Base-by-base conservation (phyloP, 1,284 basidiomycete species). In the Boletus coffeatus region DNA sequence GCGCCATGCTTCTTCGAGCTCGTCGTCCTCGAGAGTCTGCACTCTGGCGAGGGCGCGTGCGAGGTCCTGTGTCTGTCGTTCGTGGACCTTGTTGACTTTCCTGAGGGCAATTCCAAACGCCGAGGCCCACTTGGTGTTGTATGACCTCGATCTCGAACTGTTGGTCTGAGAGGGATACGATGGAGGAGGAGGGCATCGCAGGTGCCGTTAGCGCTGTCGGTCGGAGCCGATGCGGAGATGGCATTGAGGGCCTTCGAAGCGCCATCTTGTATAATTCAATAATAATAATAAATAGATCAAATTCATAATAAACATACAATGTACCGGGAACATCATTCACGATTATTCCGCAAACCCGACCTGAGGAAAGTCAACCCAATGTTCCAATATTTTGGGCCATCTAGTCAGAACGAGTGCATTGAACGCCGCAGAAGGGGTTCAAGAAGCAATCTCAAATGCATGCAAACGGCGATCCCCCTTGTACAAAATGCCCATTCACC, bases 1-100 rank as follows among this genome's bases (percentile, higher is more conserved):
- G 57, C 80, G 80, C 90, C 90, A 92, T 2, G 89, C 90, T 63
- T 92, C 90, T 58, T 89, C 85, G n/a, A 90, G 78, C 68, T 91
- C 88, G 9, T 25, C 25, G 25, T 81, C 87, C 68, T 88, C 81
- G 13, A 91, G 79, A 60, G 82, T 78, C 32, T 73, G 75, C 25
- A 88, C 79, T 53, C 79, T 77, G 8, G 78, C 71, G 59, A 79
- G 79, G 18, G 82, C 76, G 21, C 77, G 74, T 37, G 75, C 71
- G 18, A 89, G 76, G 52, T 92, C 88, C 4, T 76, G 70, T 1
- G 80, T 83, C 39, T 89, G 83, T 56, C 84, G 83, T 10, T 85
- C 83, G 65, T 89, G 89, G 57, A 87, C 87, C 53, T 80, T 81
- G 71, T 92, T 92, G 46, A 92, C 79, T 77, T 93, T 93, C 10